phyloP scores from a whole-genome alignment of 1,284 basidiomycete species.

The Pisolithus thermaeus region DNA sequence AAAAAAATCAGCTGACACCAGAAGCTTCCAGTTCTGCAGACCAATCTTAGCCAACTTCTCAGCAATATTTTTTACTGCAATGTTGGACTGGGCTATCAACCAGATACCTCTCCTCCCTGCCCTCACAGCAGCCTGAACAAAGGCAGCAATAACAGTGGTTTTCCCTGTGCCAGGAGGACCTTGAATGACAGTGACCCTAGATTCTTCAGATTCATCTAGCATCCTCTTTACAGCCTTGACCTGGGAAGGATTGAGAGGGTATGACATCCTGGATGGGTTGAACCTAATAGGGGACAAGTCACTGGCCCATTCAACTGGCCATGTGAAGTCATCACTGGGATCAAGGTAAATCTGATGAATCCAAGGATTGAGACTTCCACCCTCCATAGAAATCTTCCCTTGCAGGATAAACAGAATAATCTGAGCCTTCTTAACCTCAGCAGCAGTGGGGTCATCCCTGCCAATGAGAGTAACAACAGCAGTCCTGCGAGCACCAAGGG shows the following conservation, averaged over 20 bases:
- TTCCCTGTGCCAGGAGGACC: slow-evolving; percentile 49
- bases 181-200: slow-evolving; percentile 32
- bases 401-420: slow-evolving; percentile 48
- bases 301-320: slow-evolving; percentile 37
- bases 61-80: slow-evolving; percentile 53
- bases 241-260: slow-evolving; percentile 25
- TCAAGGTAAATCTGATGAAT: slow-evolving; percentile 49
- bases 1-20: slow-evolving; percentile 45
- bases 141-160: slow-evolving; percentile 44
- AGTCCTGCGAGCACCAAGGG: slow-evolving; percentile 23
- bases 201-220: slow-evolving; percentile 19
- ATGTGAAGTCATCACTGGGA: slow-evolving; percentile 28
- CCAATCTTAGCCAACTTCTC: slow-evolving; percentile 39
- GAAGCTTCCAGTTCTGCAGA: slow-evolving; percentile 36
- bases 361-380: slow-evolving; percentile 48
- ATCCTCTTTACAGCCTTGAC: slow-evolving; percentile 21
- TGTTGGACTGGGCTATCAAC: slow-evolving; percentile 50
- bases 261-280: slow-evolving; percentile 11
- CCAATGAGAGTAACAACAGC: slow-evolving; percentile 40
- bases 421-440: slow-evolving; percentile 41
- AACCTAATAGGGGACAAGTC: slow-evolving; percentile 12
- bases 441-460: slow-evolving; percentile 45
- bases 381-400: slow-evolving; percentile 26
- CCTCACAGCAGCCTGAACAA: slow-evolving; percentile 30
- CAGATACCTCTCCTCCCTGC: slow-evolving; percentile 34